phyloP scores from a whole-genome alignment of 106 monocot species.

The Chionographis japonica region DNA sequence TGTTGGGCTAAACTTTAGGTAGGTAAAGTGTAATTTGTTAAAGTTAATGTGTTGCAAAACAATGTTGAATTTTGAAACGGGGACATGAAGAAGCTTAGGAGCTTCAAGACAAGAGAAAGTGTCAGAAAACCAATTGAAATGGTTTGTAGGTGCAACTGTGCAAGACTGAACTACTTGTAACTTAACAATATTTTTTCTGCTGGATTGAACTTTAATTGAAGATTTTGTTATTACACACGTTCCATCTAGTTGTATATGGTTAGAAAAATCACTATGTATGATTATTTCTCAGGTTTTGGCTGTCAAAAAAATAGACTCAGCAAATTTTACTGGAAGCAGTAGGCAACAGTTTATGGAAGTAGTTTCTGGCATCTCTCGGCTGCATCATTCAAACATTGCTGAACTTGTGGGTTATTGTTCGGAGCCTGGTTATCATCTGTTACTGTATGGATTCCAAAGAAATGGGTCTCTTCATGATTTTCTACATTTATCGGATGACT shows the following conservation, averaged over 20 bases:
- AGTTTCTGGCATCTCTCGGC: conserved; percentile 47
- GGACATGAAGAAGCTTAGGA: no score
- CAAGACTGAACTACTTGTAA: no score
- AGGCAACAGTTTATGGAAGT: conserved; percentile 51
- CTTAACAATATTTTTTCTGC: no score
- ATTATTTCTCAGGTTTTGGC: conserved; percentile 53
- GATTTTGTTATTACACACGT: no score
- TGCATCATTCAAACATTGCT: conserved; percentile 78
- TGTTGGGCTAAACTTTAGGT: no score
- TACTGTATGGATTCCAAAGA: conserved; percentile 68
- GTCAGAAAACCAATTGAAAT: no score
- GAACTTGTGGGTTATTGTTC: conserved; percentile 86
- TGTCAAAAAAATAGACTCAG: conserved; percentile 75
- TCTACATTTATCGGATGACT: conserved; percentile 88
- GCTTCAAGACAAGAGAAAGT: no score
- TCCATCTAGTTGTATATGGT: background rate
- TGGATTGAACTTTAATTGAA: no score
- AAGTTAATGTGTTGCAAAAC: no score
- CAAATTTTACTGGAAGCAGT: conserved; percentile 19
- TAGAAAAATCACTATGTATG: background rate
- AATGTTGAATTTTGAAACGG: no score
- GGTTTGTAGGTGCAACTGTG: no score
- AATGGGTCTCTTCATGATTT: conserved; percentile 91
- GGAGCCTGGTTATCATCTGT: conserved; percentile 51
- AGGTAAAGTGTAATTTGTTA: no score